Conservation (phyloP, 2,329 filamentous ascomycete genomes). For the Penicillium sp. region DNA sequence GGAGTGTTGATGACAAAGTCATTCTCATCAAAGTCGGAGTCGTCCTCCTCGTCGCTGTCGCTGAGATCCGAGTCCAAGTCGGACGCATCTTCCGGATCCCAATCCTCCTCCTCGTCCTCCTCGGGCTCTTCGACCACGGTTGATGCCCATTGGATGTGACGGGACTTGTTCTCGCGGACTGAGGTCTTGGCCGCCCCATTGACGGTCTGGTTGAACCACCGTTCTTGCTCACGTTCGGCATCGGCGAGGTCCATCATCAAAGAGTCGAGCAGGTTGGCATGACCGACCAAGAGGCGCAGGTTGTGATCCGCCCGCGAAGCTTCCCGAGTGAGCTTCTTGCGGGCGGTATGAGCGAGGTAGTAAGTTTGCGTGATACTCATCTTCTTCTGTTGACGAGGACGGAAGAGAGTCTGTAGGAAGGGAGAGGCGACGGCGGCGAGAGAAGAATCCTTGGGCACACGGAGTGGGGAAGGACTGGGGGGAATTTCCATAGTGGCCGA, state of each 20-base stretch:
- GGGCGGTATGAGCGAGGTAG: constrained; percentile 94
- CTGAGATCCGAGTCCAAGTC: constrained; percentile 52
- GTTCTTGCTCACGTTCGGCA: constrained; percentile 91
- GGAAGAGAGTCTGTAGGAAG: constrained; percentile 37
- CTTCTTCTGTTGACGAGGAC: constrained; percentile 59
- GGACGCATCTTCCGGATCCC: constrained; percentile 58
- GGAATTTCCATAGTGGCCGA: constrained; percentile 23
- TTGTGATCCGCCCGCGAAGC: constrained; percentile 88
- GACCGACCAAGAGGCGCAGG: constrained; percentile 88
- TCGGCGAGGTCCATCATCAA: constrained; percentile 89
- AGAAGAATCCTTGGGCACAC: constrained; percentile 13
- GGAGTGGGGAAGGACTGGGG: constrained; percentile 3
- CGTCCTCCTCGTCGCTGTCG: constrained; percentile 33
- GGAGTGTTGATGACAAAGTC: constrained; percentile 36
- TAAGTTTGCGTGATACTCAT: constrained; percentile 99
- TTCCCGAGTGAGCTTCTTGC: constrained; percentile 90
- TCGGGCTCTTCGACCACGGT: constrained; percentile 66
- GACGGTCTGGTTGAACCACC: constrained; percentile 96
- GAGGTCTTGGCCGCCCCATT: constrained; percentile 58
- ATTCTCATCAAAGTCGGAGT: constrained; percentile 43
- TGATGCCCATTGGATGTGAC: constrained; percentile 84
- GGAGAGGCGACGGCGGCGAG: constrained; percentile 30
- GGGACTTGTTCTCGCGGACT: constrained; percentile 48
- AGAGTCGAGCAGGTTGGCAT: constrained; percentile 95
- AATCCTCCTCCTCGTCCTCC: constrained; percentile 69